phyloP scores from a whole-genome alignment of 371 early-diverging fungal species.

The Mortierella sp. region DNA sequence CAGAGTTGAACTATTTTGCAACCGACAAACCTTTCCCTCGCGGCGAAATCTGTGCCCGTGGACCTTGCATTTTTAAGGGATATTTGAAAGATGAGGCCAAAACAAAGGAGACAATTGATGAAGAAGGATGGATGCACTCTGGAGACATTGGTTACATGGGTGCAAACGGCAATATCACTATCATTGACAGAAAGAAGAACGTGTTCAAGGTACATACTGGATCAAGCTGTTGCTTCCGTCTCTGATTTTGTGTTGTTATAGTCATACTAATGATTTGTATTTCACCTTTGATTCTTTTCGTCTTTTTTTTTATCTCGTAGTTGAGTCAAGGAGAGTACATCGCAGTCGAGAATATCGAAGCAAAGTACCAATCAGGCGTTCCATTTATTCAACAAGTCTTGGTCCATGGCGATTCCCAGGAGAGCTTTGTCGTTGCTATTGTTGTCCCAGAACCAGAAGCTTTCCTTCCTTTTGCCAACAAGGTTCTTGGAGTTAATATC shows the following conservation, averaged over 20 bases:
- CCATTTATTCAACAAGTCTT: slow-evolving; percentile 69
- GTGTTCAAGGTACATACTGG: slow-evolving; percentile 91
- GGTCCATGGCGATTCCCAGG: slow-evolving; percentile 90
- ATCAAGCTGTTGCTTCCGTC: slow-evolving; percentile 14
- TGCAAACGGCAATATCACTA: slow-evolving; percentile 68
- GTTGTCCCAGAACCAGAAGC: slow-evolving; percentile 86
- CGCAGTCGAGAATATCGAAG: slow-evolving; percentile 92
- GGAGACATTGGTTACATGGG: slow-evolving; percentile 89
- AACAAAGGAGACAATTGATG: slow-evolving; percentile 84
- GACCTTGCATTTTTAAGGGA: slow-evolving; percentile 82
- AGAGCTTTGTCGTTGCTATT: slow-evolving; percentile 84
- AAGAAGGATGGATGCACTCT: slow-evolving; percentile 94
- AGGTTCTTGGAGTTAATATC: slow-evolving; percentile 29
- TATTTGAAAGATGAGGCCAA: slow-evolving; percentile 89
- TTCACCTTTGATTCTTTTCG: neutral
- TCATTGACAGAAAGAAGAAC: slow-evolving; percentile 98
- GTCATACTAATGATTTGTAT: neutral
- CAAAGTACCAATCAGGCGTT: slow-evolving; percentile 31
- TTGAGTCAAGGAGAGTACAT: slow-evolving; percentile 95
- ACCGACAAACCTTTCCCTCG: slow-evolving; percentile 84
- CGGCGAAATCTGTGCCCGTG: slow-evolving; percentile 95
- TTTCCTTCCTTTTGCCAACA: slow-evolving; percentile 61
- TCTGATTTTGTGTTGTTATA: neutral
- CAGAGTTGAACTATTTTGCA: slow-evolving; percentile 89
- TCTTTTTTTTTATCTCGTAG: neutral